Conservation (phyloP, 2,329 filamentous ascomycete genomes). For the Cytospora paraplurivora region DNA sequence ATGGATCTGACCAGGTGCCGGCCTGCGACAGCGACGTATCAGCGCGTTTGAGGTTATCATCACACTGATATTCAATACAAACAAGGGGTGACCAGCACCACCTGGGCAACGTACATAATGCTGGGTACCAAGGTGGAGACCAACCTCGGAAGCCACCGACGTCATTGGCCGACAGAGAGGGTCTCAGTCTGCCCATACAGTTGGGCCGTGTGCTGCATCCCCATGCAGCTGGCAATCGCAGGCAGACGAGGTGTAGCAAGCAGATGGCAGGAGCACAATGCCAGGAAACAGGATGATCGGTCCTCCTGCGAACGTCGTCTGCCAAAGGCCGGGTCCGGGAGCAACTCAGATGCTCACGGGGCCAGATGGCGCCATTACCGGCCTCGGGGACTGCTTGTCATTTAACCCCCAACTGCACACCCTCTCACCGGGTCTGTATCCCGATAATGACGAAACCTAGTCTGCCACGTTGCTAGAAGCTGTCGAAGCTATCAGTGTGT, state of each 20-base stretch:
- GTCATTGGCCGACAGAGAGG: constrained; percentile 3
- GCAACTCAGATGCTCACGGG: constrained; percentile 4
- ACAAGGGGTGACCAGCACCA: too few relatives aligned
- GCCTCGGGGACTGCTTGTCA: constrained; percentile 9
- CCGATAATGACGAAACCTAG: constrained; percentile 1
- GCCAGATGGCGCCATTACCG: constrained; percentile 17
- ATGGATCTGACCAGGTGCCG: not conserved
- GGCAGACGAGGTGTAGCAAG: not conserved
- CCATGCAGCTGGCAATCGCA: not conserved
- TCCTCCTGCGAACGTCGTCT: not conserved
- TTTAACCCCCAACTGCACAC: constrained; percentile 13
- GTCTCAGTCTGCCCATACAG: constrained; percentile 19
- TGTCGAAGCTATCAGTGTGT: not conserved
- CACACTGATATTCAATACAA: not conserved
- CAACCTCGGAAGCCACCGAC: constrained; percentile 6
- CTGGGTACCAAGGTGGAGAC: not conserved
- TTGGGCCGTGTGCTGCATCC: constrained; percentile 17
- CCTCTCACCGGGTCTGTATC: constrained; percentile 5
- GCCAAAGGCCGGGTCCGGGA: not conserved
- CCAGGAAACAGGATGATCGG: constrained; percentile 2
- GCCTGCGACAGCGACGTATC: not conserved
- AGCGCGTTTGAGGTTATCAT: not conserved
- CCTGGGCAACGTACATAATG: not conserved
- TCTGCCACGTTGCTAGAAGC: constrained; percentile 6
- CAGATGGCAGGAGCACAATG: not conserved